Conservation (phyloP, 2,329 filamentous ascomycete genomes). For the Fusarium verticillioides region DNA sequence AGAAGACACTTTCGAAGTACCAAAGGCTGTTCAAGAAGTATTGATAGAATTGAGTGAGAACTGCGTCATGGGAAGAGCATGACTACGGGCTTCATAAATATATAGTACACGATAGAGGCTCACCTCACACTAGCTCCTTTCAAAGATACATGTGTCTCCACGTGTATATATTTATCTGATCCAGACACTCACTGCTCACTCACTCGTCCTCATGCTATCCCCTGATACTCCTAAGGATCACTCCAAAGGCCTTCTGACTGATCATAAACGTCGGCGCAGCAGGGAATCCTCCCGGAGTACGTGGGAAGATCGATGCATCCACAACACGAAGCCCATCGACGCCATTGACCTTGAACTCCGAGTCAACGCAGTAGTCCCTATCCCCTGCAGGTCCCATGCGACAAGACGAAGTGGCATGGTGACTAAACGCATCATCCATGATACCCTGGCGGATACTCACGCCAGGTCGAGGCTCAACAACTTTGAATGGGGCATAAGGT, state of each 20-base stretch:
- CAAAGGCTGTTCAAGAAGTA: constrained; percentile 42
- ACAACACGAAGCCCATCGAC: constrained; percentile 66
- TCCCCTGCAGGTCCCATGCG: constrained; percentile 66
- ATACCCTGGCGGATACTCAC: constrained; percentile 60
- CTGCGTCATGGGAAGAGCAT: fast-evolving
- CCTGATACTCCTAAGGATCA: not conserved
- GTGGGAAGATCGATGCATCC: constrained; percentile 67
- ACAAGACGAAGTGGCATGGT: constrained; percentile 67
- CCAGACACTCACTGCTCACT: fast-evolving
- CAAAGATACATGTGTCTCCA: fast-evolving
- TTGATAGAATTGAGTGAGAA: not conserved
- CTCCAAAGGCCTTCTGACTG: constrained; percentile 20
- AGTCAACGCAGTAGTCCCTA: constrained; percentile 64
- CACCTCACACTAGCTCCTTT: too few species aligned
- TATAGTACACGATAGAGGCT: not conserved
- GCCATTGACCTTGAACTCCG: constrained; percentile 64
- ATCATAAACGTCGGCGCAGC: constrained; percentile 30
- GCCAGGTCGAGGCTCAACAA: constrained; percentile 49
- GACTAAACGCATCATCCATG: constrained; percentile 63
- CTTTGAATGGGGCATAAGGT: constrained; percentile 21
- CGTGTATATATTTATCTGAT: fast-evolving
- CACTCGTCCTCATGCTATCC: fast-evolving
- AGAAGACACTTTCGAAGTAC: constrained; percentile 27
- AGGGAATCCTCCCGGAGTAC: constrained; percentile 25
- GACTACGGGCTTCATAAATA: not conserved